Evolutionary conservation across 495 filamentous ascomycete species (phyloP), one percentile per base, ranked within the genome.

Genomic region (Letharia columbiana): DNA sequence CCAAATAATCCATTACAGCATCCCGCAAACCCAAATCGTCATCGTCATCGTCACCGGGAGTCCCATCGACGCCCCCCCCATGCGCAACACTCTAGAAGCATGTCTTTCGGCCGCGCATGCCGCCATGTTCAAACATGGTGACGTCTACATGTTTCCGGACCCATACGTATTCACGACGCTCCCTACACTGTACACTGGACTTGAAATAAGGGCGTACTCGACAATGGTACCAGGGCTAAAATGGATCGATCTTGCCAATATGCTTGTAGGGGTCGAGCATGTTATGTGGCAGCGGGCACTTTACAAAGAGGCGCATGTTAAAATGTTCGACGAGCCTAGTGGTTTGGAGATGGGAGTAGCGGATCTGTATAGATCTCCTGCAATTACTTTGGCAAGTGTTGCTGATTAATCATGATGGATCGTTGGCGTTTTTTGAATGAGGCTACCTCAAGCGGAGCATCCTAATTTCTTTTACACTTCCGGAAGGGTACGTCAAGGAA

Each of bases 61-160:
- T 3, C 11, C 4, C 52, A 56, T 56, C 52, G 6, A 4, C 52
- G 12, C 31, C 11, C 6, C 15, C 28, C 31, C 52, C 13, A 56
- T 56, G 52, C 31, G 15, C 3, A 4, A 35, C 28, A 56, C 52
- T 13, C 52, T 56, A 0, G 52, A 56, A 33, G 31, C 52, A 5
- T 56, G 52, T 56, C 28, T 56, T 56, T 10, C 52, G 4, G 31
- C 52, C 12, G 52, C 31, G 52, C 12, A 56, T 7, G 52, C 52
- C 52, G 28, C 3, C 31, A 35, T 56, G 15, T 6, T 4, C 52
- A 56, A 56, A 4, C 23, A 56, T 18, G 52, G 52, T 5, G 12
- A 56, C 28, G 52, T 56, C 28, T 56, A 33, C 52, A 56, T 56
- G 52, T 56, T 35, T 56, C 52, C 52, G 15, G 52, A 56, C 15